Base-by-base conservation (phyloP, 2,329 filamentous ascomycete genomes). In the Xylaria multiplex region DNA sequence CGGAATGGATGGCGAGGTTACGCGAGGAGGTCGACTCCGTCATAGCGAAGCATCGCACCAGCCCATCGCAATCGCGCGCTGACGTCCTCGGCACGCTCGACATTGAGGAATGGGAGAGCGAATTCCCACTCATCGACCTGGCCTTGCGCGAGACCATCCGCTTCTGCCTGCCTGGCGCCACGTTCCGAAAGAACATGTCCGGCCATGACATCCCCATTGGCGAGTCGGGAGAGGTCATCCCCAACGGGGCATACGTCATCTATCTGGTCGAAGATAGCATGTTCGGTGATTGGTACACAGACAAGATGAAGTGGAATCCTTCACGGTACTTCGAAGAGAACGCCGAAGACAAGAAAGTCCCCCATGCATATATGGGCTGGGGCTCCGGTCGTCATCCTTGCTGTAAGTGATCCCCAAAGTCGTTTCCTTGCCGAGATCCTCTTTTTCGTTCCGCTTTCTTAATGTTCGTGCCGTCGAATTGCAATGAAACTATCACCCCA, bases 101-200 rank as follows among this genome's bases (percentile, higher is more conserved):
- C 0, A 72, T 86, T 32, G 83, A 86, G 14, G 83, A 81, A 0
- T 89, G 86, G 86, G 86, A 88, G 71, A 58, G 73, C 13, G 82
- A 85, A 19, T 87, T 89, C 65, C 84, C 85, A 0, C 65, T 81
- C 6, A 77, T 88, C 37, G 83, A 86, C 64, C 62, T 85, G 30
- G 84, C 82, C 52, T 76, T 88, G 43, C 80, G 81, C 46, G 86
- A 89, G 66, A 81, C 80, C 14, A 86, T 89, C 64, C 81, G 86
- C 2, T 69, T 88, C 27, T 81, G 82, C 37, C 69, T 82, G 7
- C 74, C 80, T 0, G 86, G 86, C 6, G 78, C 80, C 0, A 78
- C 80, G 0, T 84, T 88, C 71, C 79, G 86, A 6, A 83, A 81
- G 73, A 89, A 88, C 70, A 76, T 78, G 8, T 81, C 79, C 40